Evolutionary conservation across 139 green algal genomes (phyloP).

Genomic region (Micromonas pusilla): DNA sequence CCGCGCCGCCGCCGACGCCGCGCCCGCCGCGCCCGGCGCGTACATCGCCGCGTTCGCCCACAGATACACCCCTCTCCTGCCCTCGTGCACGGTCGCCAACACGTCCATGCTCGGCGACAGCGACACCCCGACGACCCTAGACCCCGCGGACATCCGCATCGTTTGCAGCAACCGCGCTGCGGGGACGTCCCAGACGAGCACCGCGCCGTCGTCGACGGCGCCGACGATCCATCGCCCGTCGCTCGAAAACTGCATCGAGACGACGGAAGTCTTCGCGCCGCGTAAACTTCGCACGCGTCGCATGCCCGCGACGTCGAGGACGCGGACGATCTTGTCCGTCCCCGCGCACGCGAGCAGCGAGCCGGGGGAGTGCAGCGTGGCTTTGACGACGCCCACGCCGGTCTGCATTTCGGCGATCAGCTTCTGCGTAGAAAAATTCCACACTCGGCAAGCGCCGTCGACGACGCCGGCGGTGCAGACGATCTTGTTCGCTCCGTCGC

Average conservation of each 20-base stretch:
- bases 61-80: conserved; percentile 83
- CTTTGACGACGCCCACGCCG: conserved; percentile 6
- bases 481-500: conserved; percentile 47
- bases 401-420: conserved; percentile 37
- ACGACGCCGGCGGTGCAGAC: conserved; percentile 48
- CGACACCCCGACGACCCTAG: conserved; percentile 55
- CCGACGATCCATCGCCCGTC: conserved; percentile 78
- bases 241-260: conserved; percentile 27
- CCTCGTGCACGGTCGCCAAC: conserved; percentile 84
- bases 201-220: conserved; percentile 69
- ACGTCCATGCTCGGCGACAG: conserved; percentile 76
- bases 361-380: conserved; percentile 23
- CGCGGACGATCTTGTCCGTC: conserved; percentile 49
- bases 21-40: too few relatives aligned
- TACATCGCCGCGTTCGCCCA: conserved; percentile 72
- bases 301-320: conserved; percentile 47
- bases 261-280: conserved; percentile 49
- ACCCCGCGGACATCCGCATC: conserved; percentile 31
- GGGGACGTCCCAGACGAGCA: conserved; percentile 88
- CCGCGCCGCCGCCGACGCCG: too few relatives aligned
- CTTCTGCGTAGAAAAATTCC: conserved; percentile 15
- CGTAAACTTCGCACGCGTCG: conserved; percentile 66
- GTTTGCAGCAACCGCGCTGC: conserved; percentile 47
- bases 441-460: conserved; percentile 4
- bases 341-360: conserved; percentile 51